phyloP scores from a whole-genome alignment of 2,329 filamentous ascomycete species.

The Neofusicoccum umdonicola region DNA sequence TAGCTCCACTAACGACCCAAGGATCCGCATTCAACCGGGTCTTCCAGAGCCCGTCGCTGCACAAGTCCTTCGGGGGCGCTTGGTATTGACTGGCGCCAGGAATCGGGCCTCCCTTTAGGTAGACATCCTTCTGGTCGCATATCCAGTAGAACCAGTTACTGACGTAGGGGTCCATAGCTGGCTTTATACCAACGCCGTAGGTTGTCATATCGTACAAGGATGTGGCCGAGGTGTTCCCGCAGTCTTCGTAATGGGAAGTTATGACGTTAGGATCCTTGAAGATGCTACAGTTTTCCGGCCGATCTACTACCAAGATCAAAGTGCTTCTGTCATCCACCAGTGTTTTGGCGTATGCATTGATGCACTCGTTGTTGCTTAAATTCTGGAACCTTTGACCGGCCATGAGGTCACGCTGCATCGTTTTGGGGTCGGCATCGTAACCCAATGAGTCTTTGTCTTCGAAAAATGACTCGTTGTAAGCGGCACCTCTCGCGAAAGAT shows the following conservation, averaged over 20 bases:
- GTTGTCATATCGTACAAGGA: not conserved
- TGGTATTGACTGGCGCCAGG: not conserved
- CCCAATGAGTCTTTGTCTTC: not conserved
- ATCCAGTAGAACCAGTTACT: conserved; percentile 6
- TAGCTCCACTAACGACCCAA: not conserved
- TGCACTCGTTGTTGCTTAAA: conserved; percentile 1
- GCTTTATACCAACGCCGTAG: not conserved
- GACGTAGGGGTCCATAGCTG: not conserved
- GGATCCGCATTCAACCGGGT: not conserved
- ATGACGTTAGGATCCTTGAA: not conserved
- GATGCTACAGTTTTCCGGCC: not conserved
- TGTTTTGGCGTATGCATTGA: not conserved
- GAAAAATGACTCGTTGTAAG: not conserved
- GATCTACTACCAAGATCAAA: not conserved
- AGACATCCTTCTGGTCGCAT: not conserved
- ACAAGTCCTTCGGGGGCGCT: not conserved
- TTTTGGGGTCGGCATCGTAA: not conserved
- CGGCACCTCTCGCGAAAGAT: not conserved
- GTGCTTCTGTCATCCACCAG: not conserved
- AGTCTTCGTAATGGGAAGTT: not conserved
- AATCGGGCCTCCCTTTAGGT: not conserved
- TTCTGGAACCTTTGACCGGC: not conserved
- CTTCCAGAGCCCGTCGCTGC: not conserved
- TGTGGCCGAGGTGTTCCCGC: not conserved
- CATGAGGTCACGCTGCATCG: not conserved